A percentile compares a stretch with the other conserved stretches of the same genome.
phyloP scores from a whole-genome alignment of 2,329 filamentous ascomycete genomes.

The Juglanconis oblonga region DNA sequence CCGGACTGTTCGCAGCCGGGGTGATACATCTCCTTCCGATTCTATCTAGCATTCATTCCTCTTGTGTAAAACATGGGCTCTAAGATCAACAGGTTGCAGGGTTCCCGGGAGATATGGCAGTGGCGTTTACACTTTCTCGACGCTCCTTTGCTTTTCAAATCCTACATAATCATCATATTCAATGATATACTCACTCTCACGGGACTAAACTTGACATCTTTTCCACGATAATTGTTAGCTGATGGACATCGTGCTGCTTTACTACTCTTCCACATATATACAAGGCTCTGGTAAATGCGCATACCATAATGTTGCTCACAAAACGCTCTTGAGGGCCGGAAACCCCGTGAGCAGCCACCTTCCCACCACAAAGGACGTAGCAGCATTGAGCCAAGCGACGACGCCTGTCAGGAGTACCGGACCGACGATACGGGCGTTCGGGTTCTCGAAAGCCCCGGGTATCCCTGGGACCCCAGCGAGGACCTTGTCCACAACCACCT shows the following conservation, averaged over 20 bases:
- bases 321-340: neutral
- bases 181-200: neutral
- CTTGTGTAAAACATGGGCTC: neutral
- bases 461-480: neutral
- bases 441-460: neutral
- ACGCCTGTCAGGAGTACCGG: neutral
- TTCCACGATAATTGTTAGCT: too few relatives aligned
- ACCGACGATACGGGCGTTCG: neutral
- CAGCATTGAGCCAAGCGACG: neutral
- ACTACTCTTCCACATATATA: too few relatives aligned
- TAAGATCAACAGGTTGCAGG: neutral
- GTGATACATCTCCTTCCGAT: neutral
- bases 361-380: neutral
- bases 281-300: neutral
- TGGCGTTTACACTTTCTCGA: conserved; percentile 13
- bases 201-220: neutral
- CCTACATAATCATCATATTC: neutral
- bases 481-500: neutral
- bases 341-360: neutral
- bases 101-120: neutral
- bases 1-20: too few relatives aligned
- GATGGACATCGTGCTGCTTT: too few relatives aligned
- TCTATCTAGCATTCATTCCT: neutral
- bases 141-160: conserved; percentile 9
- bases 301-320: neutral